A percentile compares a stretch with the other conserved stretches of the same genome.
phyloP scores from a whole-genome alignment of 1,139 yeast genomes.

The Zygoascus sp. region DNA sequence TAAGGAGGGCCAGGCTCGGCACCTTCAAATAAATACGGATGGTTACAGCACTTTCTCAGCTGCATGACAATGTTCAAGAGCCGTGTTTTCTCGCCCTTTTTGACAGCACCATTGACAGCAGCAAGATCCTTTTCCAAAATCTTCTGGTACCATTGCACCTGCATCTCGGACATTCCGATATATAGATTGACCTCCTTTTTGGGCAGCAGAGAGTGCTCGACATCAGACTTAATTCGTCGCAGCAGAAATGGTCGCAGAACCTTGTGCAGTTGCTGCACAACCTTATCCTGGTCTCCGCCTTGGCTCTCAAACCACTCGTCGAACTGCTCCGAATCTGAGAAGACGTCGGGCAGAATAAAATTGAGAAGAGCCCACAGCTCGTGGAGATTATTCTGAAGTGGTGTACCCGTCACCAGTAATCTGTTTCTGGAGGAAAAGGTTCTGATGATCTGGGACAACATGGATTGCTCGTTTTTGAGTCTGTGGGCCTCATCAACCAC shows the following conservation, averaged over 20 bases:
- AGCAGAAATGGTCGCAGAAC: conserved; percentile 82
- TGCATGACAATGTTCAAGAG: conserved; percentile 94
- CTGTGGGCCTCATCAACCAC: conserved; percentile 96
- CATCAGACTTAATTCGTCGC: conserved; percentile 88
- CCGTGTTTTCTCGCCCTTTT: conserved; percentile 85
- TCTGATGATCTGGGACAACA: conserved; percentile 84
- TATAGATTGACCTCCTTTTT: conserved; percentile 86
- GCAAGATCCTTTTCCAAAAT: conserved; percentile 89
- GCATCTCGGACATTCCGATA: conserved; percentile 95
- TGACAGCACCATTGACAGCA: conserved; percentile 90
- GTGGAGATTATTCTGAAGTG: conserved; percentile 88
- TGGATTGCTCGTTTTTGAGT: conserved; percentile 88
- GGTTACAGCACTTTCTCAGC: conserved; percentile 91
- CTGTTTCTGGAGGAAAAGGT: conserved; percentile 81
- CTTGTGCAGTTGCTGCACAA: conserved; percentile 80
- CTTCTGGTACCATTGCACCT: conserved; percentile 82
- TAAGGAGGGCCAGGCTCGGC: conserved; percentile 99
- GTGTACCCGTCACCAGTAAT: conserved; percentile 90
- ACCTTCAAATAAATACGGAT: conserved; percentile 94
- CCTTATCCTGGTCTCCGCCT: conserved; percentile 59
- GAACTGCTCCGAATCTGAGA: conserved; percentile 83
- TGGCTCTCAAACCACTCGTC: conserved; percentile 77
- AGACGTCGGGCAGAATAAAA: conserved; percentile 88
- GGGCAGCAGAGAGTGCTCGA: conserved; percentile 84
- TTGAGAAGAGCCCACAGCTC: conserved; percentile 94